Base-by-base conservation (phyloP, 805 yeast species). In the Kodamaea hsintzibuensis region DNA sequence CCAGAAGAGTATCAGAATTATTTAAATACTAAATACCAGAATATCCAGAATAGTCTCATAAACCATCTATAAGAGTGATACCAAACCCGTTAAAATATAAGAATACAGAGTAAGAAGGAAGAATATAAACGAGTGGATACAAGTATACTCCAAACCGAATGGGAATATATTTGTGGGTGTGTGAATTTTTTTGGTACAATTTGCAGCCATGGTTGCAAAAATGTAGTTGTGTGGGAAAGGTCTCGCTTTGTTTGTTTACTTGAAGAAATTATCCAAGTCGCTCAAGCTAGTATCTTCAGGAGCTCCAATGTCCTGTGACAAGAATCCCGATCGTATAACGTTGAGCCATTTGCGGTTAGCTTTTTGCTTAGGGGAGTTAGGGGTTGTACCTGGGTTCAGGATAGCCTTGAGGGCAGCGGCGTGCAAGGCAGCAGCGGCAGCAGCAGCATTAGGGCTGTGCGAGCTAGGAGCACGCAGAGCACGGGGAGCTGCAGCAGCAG, bases 401-500 rank as follows among this genome's bases (percentile, higher is more conserved):
- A 83, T 68, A 49, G 81, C 81, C 64, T 80, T 79, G 38, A 84
- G 66, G 1, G 86, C 85, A 1, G 87, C 85, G 47, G 88, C 86
- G 13, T 86, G 87, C 58, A 86, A 87, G 50, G 86, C 74, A 19
- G 89, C 90, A 42, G 91, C 89, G 35, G 86, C 89, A 12, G 88
- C 88, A 8, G 88, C 88, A 6, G 89, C 86, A 54, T 78, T 78
- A 9, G 88, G 84, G 39, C 83, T 74, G 56, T 80, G 83, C 6
- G 83, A 76, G 51, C 81, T 70, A 3, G 85, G 79, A 35, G 81
- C 75, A 58, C 83, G 82, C n/a, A 91, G 86, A 9, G 87, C 81
- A 62, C 93, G 77, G 54, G 95, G 95, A 35, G 93, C 89, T 22
- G 90, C 91, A 10, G 91, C 91, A 18, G 93, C 93, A 16, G 90